Evolutionary conservation across 768 basidiomycete genomes (phyloP).

Genomic region (Collybia sp.): DNA sequence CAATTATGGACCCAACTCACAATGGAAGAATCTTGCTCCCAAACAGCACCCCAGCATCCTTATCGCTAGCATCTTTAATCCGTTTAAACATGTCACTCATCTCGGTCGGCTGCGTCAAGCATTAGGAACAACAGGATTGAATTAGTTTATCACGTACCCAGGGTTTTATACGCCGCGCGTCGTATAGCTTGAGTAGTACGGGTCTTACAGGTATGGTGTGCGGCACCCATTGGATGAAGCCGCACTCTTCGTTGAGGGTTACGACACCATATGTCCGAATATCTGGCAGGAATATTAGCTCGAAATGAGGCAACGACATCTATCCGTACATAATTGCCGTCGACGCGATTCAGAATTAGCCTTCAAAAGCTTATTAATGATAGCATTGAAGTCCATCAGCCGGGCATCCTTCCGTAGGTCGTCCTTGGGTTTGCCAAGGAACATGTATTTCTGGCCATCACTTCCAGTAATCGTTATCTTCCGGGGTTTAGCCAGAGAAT

Average conservation of each 20-base stretch:
- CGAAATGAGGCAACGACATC: neutral
- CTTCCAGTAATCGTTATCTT: slow-evolving; percentile 83
- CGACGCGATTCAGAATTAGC: slow-evolving; percentile 90
- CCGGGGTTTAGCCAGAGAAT: slow-evolving; percentile 84
- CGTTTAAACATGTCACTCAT: slow-evolving; percentile 41
- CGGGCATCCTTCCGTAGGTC: slow-evolving; percentile 96
- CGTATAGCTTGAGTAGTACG: slow-evolving; percentile 68
- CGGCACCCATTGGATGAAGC: slow-evolving; percentile 97
- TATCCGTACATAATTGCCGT: slow-evolving; percentile 79
- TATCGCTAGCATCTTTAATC: slow-evolving; percentile 47
- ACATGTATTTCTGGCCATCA: slow-evolving; percentile 82
- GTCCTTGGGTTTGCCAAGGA: slow-evolving; percentile 95
- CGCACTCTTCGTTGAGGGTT: slow-evolving; percentile 94
- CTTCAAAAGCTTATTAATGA: slow-evolving; percentile 95
- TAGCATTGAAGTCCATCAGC: slow-evolving; percentile 96
- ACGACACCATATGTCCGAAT: slow-evolving; percentile 99
- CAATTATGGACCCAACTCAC: slow-evolving; percentile 32
- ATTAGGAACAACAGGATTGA: neutral
- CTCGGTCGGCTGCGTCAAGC: slow-evolving; percentile 31
- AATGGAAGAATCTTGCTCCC: slow-evolving; percentile 45
- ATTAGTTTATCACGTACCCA: slow-evolving; percentile 30
- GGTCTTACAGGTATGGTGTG: slow-evolving; percentile 83
- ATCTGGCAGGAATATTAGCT: slow-evolving; percentile 37
- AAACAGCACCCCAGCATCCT: slow-evolving; percentile 49
- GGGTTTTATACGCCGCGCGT: slow-evolving; percentile 30